Evolutionary conservation across 345 rosid species (phyloP), one percentile per base, ranked within the genome.

Genomic region (Camelina hispida): DNA sequence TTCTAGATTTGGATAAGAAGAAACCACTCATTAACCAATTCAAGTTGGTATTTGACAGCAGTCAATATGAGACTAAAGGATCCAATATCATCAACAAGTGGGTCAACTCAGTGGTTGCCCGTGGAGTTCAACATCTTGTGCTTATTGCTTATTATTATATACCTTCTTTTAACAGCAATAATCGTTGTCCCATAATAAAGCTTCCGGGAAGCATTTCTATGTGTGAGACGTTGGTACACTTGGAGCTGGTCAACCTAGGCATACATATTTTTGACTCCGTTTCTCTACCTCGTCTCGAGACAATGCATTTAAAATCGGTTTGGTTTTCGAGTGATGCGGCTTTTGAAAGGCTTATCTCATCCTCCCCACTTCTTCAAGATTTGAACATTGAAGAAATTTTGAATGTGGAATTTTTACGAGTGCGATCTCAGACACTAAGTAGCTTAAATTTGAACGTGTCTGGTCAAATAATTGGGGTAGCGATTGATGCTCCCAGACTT

Each of bases 201-300:
- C 22, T 44, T 9, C 18, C 16, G 9, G 9, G 9, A 12, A 17
- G 44, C 12, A 30, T 48, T 28, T 64, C 1, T 47, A 50, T 1
- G 30, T 50, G 70, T 50, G 70, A 32, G 46, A 32, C 58, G 11
- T 16, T 65, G 69, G 30, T 66, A n/a, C 70, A 65, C 17, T 47
- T 65, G 56, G 16, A 48, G 25, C 20, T 65, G 16, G 43, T 15
- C 18, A 1, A 5, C 0, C 23, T 64, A 46, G 7, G n/a, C 12
- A 5, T 42, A 6, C 3, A 6, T 7, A 9, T 20, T 15, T 63
- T 14, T 43, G 53, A 44, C 4, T 46, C 3, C 1, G 55, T 47
- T 10, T 64, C 40, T 28, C 69, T 64, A 16, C 56, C 69, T 28
- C 25, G 42, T 28, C 42, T 46, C 3, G 56, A 64, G 16, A 64